These are phyloP conservation scores for Epichloe uncinata DNA, from an alignment of 2,329 filamentous ascomycete genomes.

Conservation along the genomic window DNA sequence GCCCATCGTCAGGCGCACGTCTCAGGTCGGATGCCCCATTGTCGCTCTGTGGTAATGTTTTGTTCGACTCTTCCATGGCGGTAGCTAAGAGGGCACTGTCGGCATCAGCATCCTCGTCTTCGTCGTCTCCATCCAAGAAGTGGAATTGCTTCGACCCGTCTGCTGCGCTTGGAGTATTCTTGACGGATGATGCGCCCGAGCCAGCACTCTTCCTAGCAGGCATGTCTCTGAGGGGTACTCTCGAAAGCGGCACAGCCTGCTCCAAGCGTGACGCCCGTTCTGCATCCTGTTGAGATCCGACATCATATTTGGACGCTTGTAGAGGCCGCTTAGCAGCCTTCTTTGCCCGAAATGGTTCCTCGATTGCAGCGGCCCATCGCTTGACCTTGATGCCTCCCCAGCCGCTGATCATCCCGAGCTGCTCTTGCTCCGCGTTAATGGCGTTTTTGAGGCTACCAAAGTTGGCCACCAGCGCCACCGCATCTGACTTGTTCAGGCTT, in stretches of 20 bases:
- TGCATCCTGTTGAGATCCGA: slow-evolving; percentile 4
- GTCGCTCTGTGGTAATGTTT: slow-evolving; percentile 19
- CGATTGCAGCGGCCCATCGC: slow-evolving; percentile 67
- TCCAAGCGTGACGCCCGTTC: slow-evolving; percentile 19
- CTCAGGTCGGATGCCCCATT: slow-evolving; percentile 7
- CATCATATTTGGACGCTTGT: slow-evolving; percentile 9
- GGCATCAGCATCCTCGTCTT: slow-evolving; percentile 35
- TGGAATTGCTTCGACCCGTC: slow-evolving; percentile 21
- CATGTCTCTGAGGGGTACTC: slow-evolving; percentile 29
- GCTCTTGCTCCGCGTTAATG: slow-evolving; percentile 76
- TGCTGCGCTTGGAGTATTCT: not conserved
- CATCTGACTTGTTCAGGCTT: slow-evolving; percentile 89
- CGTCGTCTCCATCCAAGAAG: slow-evolving; percentile 28
- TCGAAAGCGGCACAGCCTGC: slow-evolving; percentile 26
- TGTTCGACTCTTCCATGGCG: slow-evolving; percentile 33
- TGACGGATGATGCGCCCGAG: slow-evolving; percentile 3
- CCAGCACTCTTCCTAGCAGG: slow-evolving; percentile 5
- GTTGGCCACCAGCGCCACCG: slow-evolving; percentile 75
- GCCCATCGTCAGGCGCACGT: slow-evolving; percentile 12
- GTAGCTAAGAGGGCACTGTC: slow-evolving; percentile 26
- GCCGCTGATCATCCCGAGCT: slow-evolving; percentile 70
- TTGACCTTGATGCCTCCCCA: slow-evolving; percentile 96
- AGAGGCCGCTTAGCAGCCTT: slow-evolving; percentile 44
- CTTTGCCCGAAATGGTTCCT: slow-evolving; percentile 71
- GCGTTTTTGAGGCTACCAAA: slow-evolving; percentile 84